phyloP scores from a whole-genome alignment of 1,284 basidiomycete genomes.

The Cutaneotrichosporon dermatis region DNA sequence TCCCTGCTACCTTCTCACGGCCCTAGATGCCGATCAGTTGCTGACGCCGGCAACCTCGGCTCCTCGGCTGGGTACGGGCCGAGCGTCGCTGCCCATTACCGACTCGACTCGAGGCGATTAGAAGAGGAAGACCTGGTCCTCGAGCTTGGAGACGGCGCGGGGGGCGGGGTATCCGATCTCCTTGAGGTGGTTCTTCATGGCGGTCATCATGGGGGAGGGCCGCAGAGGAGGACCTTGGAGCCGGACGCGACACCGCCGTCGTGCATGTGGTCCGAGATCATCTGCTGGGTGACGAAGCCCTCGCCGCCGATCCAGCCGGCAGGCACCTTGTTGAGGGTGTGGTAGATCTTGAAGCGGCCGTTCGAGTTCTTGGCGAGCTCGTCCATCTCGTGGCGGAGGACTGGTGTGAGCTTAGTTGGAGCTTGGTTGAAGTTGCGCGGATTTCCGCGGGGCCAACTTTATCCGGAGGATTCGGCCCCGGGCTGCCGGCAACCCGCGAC shows the following conservation, averaged over 20 bases:
- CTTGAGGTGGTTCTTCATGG: conserved; percentile 92
- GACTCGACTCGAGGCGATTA: conserved; percentile 15
- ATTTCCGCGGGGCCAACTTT: no score
- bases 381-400: conserved; percentile 78
- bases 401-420: conserved; percentile 36
- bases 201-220: conserved; percentile 95
- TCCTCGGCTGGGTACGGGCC: not conserved
- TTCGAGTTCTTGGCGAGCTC: conserved; percentile 57
- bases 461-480: no score
- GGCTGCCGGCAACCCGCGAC: no score
- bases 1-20: no score
- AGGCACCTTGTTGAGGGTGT: conserved; percentile 88
- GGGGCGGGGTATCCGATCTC: conserved; percentile 83
- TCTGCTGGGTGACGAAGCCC: conserved; percentile 92
- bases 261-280: conserved; percentile 69
- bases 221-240: conserved; percentile 82
- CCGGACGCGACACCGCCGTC: conserved; percentile 51
- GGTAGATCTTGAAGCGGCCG: conserved; percentile 66
- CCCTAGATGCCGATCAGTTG: no score
- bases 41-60: no score
- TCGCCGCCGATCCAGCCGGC: conserved; percentile 78
- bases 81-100: not conserved
- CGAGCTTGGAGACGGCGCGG: conserved; percentile 85
- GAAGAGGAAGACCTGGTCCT: conserved; percentile 67
- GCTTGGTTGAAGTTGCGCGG: no score